Evolutionary conservation across 2,329 filamentous ascomycete species (phyloP).

Genomic region (Metarhizium humberi): DNA sequence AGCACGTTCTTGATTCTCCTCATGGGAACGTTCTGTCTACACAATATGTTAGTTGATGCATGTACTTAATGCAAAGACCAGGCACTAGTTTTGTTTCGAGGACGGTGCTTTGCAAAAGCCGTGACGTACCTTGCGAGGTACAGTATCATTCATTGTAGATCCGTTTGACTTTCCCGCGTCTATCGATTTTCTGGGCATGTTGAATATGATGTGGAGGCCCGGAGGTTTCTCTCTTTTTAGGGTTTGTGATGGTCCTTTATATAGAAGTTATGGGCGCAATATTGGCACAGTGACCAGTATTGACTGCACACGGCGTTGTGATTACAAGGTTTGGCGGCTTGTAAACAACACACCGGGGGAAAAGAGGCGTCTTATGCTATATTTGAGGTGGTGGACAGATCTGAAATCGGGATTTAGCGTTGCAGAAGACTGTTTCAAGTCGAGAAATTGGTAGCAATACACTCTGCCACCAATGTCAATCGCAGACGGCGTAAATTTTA

Average conservation of each 20-base stretch:
- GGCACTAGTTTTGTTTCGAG: background rate
- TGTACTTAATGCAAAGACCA: background rate
- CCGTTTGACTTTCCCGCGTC: background rate
- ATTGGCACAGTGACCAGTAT: background rate
- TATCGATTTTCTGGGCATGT: background rate
- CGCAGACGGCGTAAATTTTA: background rate
- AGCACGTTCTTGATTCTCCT: constrained; percentile 77
- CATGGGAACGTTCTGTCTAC: constrained; percentile 65
- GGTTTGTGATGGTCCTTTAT: background rate
- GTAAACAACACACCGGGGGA: background rate
- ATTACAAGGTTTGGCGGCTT: background rate
- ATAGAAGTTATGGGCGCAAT: background rate
- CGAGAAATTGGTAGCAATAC: background rate
- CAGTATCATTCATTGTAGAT: background rate
- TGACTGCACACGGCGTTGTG: too few species aligned
- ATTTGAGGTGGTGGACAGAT: background rate
- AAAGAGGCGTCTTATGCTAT: background rate
- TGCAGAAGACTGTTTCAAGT: background rate
- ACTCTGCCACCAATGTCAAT: background rate
- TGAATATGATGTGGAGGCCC: background rate
- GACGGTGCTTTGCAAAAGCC: background rate
- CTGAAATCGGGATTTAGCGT: background rate
- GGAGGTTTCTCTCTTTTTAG: background rate
- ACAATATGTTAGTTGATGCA: background rate
- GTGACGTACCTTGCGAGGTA: background rate